Conservation (phyloP, 345 rosid species). For the Passiflora organensis region DNA sequence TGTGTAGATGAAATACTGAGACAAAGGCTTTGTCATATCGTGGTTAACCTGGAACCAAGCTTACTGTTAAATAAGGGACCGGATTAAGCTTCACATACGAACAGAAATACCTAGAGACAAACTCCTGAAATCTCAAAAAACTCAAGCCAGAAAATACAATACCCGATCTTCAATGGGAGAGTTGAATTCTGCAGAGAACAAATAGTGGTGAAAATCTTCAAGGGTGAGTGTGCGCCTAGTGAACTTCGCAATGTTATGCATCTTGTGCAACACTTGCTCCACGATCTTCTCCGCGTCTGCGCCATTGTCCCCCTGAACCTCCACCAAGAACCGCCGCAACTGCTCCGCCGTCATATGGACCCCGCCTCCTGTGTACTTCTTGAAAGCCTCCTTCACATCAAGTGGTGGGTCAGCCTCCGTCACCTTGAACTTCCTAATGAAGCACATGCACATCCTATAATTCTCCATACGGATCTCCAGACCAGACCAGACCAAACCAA, state of each 20-base stretch:
- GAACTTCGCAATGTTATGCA: slow-evolving; percentile 62
- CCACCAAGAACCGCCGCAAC: slow-evolving; percentile 49
- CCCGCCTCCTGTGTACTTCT: slow-evolving; percentile 47
- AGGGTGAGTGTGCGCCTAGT: slow-evolving; percentile 48
- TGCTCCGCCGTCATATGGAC: slow-evolving; percentile 62
- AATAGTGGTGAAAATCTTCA: slow-evolving; percentile 23
- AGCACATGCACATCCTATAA: slow-evolving; percentile 64
- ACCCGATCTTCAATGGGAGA: slow-evolving; percentile 50
- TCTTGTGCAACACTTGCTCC: slow-evolving; percentile 43
- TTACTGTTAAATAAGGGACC: too few relatives aligned
- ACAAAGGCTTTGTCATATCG: slow-evolving; percentile 26
- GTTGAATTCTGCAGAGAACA: slow-evolving; percentile 30
- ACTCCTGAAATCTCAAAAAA: too few relatives aligned
- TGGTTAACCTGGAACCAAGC: slow-evolving; percentile 17
- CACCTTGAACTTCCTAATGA: slow-evolving; percentile 61
- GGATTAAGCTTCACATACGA: too few relatives aligned
- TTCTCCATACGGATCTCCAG: slow-evolving; percentile 49
- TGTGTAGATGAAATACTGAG: slow-evolving; percentile 25
- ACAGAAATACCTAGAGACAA: too few relatives aligned
- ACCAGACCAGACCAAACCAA: too few relatives aligned
- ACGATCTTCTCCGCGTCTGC: slow-evolving; percentile 55
- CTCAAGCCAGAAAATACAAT: too few relatives aligned
- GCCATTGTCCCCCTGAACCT: slow-evolving; percentile 39
- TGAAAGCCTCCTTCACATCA: slow-evolving; percentile 55
- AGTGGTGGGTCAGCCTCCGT: slow-evolving; percentile 60